Conservation (phyloP, 805 yeast genomes). For the Metschnikowia hibisci region DNA sequence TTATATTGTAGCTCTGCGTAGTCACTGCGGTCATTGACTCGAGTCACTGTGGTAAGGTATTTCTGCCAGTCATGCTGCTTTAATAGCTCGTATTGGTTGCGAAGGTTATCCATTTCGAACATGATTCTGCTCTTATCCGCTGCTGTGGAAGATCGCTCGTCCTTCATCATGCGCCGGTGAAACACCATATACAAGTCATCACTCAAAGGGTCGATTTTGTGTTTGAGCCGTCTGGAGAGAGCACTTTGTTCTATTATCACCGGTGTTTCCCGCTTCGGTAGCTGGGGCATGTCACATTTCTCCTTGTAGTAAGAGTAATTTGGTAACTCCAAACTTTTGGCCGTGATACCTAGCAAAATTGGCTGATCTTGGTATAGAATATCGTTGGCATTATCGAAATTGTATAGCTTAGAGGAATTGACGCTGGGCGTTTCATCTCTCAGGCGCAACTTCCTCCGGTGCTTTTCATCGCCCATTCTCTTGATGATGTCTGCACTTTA, state of each 20-base stretch:
- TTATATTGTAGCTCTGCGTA: slow-evolving; percentile 49
- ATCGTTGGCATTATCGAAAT: slow-evolving; percentile 32
- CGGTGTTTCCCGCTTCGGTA: not conserved
- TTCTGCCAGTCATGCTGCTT: slow-evolving; percentile 45
- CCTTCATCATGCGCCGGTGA: slow-evolving; percentile 59
- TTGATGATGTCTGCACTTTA: not conserved
- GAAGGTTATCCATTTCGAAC: slow-evolving; percentile 54
- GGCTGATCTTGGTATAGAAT: slow-evolving; percentile 22
- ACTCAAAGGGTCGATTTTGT: slow-evolving; percentile 37
- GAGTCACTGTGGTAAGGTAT: slow-evolving; percentile 45
- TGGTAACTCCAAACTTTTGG: slow-evolving; percentile 2
- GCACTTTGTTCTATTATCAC: not conserved
- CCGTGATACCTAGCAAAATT: slow-evolving; percentile 13
- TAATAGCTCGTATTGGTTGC: slow-evolving; percentile 40
- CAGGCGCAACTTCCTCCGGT: slow-evolving; percentile 29
- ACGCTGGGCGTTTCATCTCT: slow-evolving; percentile 15
- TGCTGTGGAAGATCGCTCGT: slow-evolving; percentile 57
- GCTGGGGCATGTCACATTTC: not conserved
- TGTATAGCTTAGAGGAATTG: slow-evolving; percentile 22
- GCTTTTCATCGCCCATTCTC: slow-evolving; percentile 8
- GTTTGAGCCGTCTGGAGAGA: slow-evolving; percentile 22
- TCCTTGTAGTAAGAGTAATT: slow-evolving; percentile 17
- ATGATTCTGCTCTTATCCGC: slow-evolving; percentile 51
- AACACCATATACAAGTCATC: slow-evolving; percentile 42
- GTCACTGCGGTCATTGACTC: slow-evolving; percentile 46